Evolutionary conservation across 2,329 filamentous ascomycete genomes (phyloP).

Genomic region (Ophiostoma tasmaniense): DNA sequence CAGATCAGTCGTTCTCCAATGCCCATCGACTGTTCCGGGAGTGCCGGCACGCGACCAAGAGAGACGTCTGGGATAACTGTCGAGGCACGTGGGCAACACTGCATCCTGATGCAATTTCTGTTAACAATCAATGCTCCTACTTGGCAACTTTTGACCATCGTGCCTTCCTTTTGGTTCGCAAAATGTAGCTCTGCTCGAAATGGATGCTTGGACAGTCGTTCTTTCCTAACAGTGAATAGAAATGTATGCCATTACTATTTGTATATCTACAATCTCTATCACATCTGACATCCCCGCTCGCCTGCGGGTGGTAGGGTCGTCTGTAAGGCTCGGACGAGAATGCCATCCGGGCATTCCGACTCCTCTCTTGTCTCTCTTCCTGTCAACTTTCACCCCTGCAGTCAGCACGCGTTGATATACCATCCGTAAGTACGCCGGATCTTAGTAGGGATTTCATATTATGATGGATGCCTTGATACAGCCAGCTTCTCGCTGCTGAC

Average conservation of each 20-base stretch:
- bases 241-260: neutral
- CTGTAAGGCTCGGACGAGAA: neutral
- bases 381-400: neutral
- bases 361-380: neutral
- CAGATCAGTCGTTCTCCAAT: neutral
- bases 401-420: neutral
- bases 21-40: neutral
- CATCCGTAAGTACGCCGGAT: neutral
- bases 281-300: neutral
- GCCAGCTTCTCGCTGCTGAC: neutral
- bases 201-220: neutral
- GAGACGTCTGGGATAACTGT: neutral
- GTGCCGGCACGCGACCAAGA: neutral
- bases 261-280: too few relatives aligned
- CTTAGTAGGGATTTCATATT: neutral
- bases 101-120: too few relatives aligned
- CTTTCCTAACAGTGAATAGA: neutral
- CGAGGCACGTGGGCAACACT: neutral
- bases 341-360: neutral
- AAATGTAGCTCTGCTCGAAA: neutral
- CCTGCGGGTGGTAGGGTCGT: neutral
- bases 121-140: too few relatives aligned
- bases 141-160: neutral
- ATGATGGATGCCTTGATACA: too few relatives aligned
- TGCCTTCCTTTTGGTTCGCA: neutral